phyloP scores from a whole-genome alignment of 2,329 filamentous ascomycete genomes.

The Shiraia sp. region DNA sequence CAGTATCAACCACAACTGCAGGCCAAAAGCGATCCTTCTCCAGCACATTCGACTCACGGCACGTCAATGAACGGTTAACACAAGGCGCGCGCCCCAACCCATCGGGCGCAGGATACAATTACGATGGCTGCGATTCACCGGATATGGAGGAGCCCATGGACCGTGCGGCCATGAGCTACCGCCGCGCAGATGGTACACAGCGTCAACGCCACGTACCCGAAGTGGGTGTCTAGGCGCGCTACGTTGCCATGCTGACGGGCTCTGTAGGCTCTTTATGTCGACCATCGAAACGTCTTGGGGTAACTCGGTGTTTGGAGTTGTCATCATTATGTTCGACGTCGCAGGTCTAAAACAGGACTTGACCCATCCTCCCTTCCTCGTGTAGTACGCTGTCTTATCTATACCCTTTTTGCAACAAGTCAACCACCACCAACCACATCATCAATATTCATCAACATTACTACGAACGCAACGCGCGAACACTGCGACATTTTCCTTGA shows the following conservation, averaged over 20 bases:
- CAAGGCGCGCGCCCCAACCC: conserved; percentile 50
- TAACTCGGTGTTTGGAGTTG: too few relatives aligned
- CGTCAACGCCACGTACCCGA: conserved; percentile 43
- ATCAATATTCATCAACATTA: too few relatives aligned
- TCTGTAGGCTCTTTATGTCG: not conserved
- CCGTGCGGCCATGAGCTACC: conserved; percentile 50
- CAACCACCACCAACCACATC: too few relatives aligned
- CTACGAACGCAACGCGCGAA: too few relatives aligned
- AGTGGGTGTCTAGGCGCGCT: conserved; percentile 26
- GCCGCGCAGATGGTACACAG: conserved; percentile 51
- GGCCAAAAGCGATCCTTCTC: conserved; percentile 53
- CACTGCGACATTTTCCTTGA: too few relatives aligned
- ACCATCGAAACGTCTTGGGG: too few relatives aligned
- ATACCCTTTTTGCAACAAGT: too few relatives aligned
- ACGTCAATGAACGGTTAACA: conserved; percentile 49
- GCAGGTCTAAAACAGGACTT: too few relatives aligned
- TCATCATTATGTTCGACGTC: too few relatives aligned
- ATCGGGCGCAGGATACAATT: conserved; percentile 32
- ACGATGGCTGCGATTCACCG: conserved; percentile 40
- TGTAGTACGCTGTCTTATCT: too few relatives aligned
- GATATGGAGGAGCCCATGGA: conserved; percentile 48
- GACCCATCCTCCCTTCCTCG: too few relatives aligned
- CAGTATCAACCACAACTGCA: conserved; percentile 26
- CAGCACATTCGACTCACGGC: conserved; percentile 50
- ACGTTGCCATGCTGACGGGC: conserved; percentile 11